Evolutionary conservation across 2,329 filamentous ascomycete species (phyloP).

Genomic region (Aspergillus hortae): DNA sequence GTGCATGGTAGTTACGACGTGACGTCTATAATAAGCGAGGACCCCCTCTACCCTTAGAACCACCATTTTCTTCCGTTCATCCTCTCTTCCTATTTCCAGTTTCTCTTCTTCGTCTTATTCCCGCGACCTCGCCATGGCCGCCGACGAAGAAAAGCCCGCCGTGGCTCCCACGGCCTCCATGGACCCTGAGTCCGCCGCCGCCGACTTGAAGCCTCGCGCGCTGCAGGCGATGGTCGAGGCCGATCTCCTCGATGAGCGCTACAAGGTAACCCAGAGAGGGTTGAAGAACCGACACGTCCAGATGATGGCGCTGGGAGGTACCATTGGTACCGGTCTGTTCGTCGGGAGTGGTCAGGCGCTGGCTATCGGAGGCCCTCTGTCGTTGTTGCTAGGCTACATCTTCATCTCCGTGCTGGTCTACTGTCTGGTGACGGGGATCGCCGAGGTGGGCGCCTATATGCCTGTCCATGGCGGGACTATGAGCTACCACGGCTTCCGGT

Average conservation of each 20-base stretch:
- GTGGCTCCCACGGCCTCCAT: neutral
- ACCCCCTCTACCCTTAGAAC: too few relatives aligned
- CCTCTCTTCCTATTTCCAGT: neutral
- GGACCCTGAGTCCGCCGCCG: neutral
- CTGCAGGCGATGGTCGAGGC: slow-evolving; percentile 36
- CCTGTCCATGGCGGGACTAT: slow-evolving; percentile 44
- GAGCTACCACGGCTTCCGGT: slow-evolving; percentile 43
- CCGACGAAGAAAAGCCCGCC: neutral
- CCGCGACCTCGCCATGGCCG: neutral
- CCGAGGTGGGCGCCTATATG: slow-evolving; percentile 42
- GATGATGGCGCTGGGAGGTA: slow-evolving; percentile 54
- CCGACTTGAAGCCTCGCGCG: slow-evolving; percentile 17
- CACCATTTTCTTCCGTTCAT: neutral
- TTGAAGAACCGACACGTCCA: slow-evolving; percentile 43
- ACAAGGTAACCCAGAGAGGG: slow-evolving; percentile 38
- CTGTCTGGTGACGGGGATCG: slow-evolving; percentile 46
- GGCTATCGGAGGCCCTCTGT: slow-evolving; percentile 50
- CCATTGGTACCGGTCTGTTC: slow-evolving; percentile 56
- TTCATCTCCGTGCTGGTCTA: slow-evolving; percentile 48
- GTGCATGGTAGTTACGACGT: neutral
- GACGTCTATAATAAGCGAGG: neutral
- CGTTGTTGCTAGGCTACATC: slow-evolving; percentile 51
- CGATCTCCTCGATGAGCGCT: slow-evolving; percentile 40
- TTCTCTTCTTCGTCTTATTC: neutral
- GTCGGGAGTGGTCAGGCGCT: slow-evolving; percentile 53